Evolutionary conservation across 306 rosid species (phyloP).

Genomic region (Corylus avellana): DNA sequence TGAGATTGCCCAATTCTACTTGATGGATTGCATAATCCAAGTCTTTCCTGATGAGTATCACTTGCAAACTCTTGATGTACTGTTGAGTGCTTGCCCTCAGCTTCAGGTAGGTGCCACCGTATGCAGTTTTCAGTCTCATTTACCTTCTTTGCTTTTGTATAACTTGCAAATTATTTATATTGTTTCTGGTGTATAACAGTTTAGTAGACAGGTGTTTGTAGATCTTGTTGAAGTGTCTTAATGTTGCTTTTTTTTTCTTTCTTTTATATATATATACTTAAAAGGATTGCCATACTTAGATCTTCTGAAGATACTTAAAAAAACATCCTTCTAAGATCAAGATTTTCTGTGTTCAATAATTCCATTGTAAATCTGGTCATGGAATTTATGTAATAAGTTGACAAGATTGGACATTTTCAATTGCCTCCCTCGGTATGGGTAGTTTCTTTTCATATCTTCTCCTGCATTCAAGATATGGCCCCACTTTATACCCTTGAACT

Average conservation of each 20-base stretch:
- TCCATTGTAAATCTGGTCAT: no score
- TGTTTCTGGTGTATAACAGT: not conserved
- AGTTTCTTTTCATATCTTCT: not conserved
- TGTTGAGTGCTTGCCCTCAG: constrained; percentile 95
- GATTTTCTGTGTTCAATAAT: no score
- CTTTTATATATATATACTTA: no score
- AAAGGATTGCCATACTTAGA: no score
- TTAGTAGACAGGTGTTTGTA: not conserved
- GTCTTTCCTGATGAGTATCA: constrained; percentile 98
- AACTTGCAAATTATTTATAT: no score
- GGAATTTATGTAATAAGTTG: not conserved
- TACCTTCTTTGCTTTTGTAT: not conserved
- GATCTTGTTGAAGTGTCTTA: no score
- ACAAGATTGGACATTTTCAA: not conserved
- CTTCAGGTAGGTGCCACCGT: constrained; percentile 68
- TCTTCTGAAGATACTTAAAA: no score
- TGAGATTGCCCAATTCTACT: constrained; percentile 86
- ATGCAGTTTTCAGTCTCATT: not conserved
- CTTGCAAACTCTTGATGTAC: constrained; percentile 89
- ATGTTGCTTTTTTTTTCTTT: no score
- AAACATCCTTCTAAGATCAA: no score
- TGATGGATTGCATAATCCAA: constrained; percentile 98
- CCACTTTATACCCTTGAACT: not conserved
- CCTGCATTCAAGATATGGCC: not conserved
- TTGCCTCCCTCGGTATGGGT: not conserved